Conservation (phyloP, 495 filamentous ascomycete genomes). For the Bathelium albidoporum region DNA sequence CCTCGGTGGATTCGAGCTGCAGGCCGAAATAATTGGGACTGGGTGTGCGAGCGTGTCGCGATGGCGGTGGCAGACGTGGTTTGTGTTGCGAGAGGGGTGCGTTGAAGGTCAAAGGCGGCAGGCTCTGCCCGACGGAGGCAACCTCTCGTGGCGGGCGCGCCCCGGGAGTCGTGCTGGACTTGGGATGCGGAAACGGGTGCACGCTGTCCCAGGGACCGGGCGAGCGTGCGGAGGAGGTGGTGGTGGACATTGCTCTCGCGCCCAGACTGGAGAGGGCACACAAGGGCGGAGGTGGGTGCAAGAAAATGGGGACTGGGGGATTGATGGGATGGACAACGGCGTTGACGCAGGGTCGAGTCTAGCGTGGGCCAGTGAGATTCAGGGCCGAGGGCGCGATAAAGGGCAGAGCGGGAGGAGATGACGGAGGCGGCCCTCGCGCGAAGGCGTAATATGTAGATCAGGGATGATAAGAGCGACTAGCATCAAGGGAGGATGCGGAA, state of each 20-base stretch:
- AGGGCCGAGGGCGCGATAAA: neutral
- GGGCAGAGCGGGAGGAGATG: neutral
- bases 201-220: neutral
- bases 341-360: slow-evolving; percentile 1
- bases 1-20: slow-evolving; percentile 4
- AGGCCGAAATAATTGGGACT: slow-evolving; percentile 21
- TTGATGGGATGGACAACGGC: neutral
- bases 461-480: neutral
- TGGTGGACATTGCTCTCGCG: neutral
- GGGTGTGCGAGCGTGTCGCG: slow-evolving; percentile 7
- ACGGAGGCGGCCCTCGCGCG: too few species aligned
- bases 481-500: neutral
- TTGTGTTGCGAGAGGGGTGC: slow-evolving; percentile 5
- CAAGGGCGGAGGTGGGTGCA: neutral
- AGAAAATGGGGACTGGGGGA: neutral
- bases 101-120: slow-evolving; percentile 1
- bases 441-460: neutral
- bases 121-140: slow-evolving; percentile 2
- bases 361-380: neutral
- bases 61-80: neutral
- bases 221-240: neutral
- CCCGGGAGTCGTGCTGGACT: neutral
- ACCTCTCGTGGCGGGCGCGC: neutral
- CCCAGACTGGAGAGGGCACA: neutral
- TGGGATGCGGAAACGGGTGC: neutral